Conservation (phyloP, 495 filamentous ascomycete genomes). For the Penicillium turbatum region DNA sequence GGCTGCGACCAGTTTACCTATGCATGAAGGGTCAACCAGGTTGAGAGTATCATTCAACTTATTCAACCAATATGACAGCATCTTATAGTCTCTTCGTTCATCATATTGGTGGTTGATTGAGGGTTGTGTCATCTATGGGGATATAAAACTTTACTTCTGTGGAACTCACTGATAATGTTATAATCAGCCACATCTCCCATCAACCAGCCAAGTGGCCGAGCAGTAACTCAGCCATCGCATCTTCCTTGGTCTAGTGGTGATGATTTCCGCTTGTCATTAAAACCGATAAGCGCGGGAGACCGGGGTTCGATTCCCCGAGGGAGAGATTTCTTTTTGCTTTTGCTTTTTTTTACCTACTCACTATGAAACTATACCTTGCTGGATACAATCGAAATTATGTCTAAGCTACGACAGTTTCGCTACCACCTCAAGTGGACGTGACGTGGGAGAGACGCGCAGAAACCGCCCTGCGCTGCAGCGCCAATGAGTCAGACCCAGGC, state of each 20-base stretch:
- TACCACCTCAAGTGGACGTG: neutral
- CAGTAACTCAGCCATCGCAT: conserved; percentile 20
- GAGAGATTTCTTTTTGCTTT: conserved; percentile 29
- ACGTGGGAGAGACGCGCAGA: neutral
- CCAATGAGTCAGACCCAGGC: conserved; percentile 8
- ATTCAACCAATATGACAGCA: too few species aligned
- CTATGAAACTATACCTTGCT: too few species aligned
- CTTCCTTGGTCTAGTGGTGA: conserved; percentile 47
- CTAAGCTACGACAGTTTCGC: too few species aligned
- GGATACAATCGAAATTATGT: too few species aligned
- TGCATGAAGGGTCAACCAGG: neutral
- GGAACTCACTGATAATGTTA: too few species aligned
- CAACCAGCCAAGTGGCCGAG: conserved; percentile 27
- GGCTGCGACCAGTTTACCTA: too few species aligned
- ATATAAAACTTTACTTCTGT: too few species aligned
- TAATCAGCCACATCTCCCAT: neutral
- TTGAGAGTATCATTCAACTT: too few species aligned
- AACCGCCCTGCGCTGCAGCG: neutral
- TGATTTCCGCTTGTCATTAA: conserved; percentile 52
- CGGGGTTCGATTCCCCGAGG: conserved; percentile 53
- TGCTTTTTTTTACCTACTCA: neutral
- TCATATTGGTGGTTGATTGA: too few species aligned
- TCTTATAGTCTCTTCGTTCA: too few species aligned
- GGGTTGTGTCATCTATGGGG: too few species aligned
- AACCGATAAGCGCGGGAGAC: conserved; percentile 38